Evolutionary conservation across 805 yeast species (phyloP).

Genomic region (Torulaspora delbrueckii): DNA sequence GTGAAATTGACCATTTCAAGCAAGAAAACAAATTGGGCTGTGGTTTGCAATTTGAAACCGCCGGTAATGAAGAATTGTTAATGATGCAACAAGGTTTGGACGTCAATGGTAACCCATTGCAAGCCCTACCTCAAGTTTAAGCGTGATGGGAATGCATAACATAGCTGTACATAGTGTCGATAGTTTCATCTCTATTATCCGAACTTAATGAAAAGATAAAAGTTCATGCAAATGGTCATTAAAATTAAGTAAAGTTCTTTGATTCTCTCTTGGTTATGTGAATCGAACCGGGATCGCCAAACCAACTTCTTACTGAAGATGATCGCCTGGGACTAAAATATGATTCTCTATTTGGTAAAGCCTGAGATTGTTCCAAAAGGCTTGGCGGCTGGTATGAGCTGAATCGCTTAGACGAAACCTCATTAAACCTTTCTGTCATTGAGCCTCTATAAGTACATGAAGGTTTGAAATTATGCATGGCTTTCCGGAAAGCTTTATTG

Average conservation of each 20-base stretch:
- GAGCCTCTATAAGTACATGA: slow-evolving; percentile 5
- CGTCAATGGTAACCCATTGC: slow-evolving; percentile 80
- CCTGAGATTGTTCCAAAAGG: neutral
- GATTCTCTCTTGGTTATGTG: neutral
- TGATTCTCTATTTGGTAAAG: slow-evolving; percentile 3
- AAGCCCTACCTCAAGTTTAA: slow-evolving; percentile 63
- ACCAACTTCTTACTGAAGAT: slow-evolving; percentile 1
- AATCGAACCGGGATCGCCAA: neutral
- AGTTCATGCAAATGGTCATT: neutral
- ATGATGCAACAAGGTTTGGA: slow-evolving; percentile 88
- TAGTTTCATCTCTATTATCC: slow-evolving; percentile 11
- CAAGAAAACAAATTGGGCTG: slow-evolving; percentile 79
- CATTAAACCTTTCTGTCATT: neutral
- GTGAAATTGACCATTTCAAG: slow-evolving; percentile 87
- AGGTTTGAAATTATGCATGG: slow-evolving; percentile 16
- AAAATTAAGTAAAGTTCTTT: neutral
- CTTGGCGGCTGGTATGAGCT: slow-evolving; percentile 8
- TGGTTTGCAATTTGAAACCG: slow-evolving; percentile 93
- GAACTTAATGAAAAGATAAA: slow-evolving; percentile 7
- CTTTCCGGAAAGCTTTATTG: slow-evolving; percentile 22
- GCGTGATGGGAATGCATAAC: slow-evolving; percentile 9
- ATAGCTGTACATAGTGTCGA: slow-evolving; percentile 13
- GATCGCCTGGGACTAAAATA: slow-evolving; percentile 1
- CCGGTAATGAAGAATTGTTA: slow-evolving; percentile 88
- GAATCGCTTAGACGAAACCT: slow-evolving; percentile 3